These are phyloP conservation scores for Beverwykella pulmonaria DNA, from an alignment of 495 filamentous ascomycete species.

Conservation along the genomic window DNA sequence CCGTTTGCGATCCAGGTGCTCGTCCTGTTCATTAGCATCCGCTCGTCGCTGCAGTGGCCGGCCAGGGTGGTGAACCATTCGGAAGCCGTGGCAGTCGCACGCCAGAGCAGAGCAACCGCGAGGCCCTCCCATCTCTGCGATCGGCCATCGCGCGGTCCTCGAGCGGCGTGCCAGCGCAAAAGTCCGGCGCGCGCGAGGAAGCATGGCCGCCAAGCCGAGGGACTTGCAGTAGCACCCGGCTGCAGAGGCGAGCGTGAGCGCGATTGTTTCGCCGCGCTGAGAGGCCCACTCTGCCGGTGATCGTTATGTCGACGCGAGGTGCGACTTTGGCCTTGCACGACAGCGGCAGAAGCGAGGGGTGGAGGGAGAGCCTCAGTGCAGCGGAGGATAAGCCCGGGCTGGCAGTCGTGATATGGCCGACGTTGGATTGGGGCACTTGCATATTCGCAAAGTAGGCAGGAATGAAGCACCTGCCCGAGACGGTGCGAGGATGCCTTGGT, in stretches of 20 bases:
- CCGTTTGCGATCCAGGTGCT: too few species aligned
- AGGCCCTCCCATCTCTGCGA: too few species aligned
- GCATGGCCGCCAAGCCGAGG: conserved; percentile 22
- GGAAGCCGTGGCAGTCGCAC: not conserved
- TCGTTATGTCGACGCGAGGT: not conserved
- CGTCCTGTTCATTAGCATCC: too few species aligned
- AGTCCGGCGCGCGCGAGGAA: too few species aligned
- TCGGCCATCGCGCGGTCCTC: not conserved
- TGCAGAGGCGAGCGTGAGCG: not conserved
- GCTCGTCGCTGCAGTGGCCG: not conserved
- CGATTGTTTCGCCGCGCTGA: not conserved
- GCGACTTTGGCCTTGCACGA: not conserved
- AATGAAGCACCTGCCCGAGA: too few species aligned
- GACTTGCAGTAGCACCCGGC: conserved; percentile 21
- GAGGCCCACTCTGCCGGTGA: not conserved
- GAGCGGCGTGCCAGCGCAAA: not conserved
- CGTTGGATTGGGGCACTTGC: not conserved
- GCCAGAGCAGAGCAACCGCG: too few species aligned
- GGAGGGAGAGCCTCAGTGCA: conserved; percentile 7
- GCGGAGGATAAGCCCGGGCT: not conserved
- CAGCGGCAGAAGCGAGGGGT: not conserved
- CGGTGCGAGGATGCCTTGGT: too few species aligned
- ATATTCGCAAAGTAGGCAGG: not conserved
- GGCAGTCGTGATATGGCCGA: not conserved
- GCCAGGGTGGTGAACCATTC: not conserved